Evolutionary conservation across 1,139 yeast genomes (phyloP).

Genomic region (Saccharomycopsis crataegensis): DNA sequence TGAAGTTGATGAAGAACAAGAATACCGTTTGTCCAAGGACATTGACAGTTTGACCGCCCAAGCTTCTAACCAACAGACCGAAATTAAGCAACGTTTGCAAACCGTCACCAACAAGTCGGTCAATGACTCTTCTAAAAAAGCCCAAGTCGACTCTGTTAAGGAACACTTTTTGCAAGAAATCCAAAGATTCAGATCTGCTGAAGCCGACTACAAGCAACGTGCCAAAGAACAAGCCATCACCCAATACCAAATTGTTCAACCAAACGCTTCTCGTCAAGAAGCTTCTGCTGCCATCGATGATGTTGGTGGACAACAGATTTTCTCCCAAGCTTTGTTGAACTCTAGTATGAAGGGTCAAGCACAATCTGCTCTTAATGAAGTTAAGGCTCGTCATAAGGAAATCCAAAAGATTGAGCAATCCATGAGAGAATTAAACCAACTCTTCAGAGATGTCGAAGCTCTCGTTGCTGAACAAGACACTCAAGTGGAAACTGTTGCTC

Average conservation of each 20-base stretch:
- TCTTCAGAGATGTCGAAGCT: conserved; percentile 95
- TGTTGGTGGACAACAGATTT: conserved; percentile 81
- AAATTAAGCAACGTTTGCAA: conserved; percentile 70
- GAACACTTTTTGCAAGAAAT: conserved; percentile 79
- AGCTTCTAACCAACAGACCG: conserved; percentile 69
- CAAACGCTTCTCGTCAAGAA: conserved; percentile 79
- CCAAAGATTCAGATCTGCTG: conserved; percentile 80
- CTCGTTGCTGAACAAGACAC: conserved; percentile 94
- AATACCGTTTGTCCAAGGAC: conserved; percentile 63
- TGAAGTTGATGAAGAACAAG: conserved; percentile 78
- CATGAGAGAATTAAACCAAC: conserved; percentile 90
- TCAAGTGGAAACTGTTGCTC: conserved; percentile 74
- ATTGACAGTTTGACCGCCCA: conserved; percentile 72
- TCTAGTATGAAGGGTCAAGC: conserved; percentile 97
- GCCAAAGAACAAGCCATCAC: conserved; percentile 86
- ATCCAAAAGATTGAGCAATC: conserved; percentile 91
- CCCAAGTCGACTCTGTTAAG: conserved; percentile 87
- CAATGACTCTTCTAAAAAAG: conserved; percentile 70
- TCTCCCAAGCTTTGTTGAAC: conserved; percentile 87
- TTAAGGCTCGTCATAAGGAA: conserved; percentile 93
- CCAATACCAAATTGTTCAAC: conserved; percentile 88
- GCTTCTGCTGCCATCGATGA: conserved; percentile 71
- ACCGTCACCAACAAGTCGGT: conserved; percentile 66
- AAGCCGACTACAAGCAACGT: conserved; percentile 78
- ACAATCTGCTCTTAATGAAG: conserved; percentile 89